These are phyloP conservation scores for Moringa oleifera DNA, from an alignment of 345 rosid genomes.

Conservation along the genomic window DNA sequence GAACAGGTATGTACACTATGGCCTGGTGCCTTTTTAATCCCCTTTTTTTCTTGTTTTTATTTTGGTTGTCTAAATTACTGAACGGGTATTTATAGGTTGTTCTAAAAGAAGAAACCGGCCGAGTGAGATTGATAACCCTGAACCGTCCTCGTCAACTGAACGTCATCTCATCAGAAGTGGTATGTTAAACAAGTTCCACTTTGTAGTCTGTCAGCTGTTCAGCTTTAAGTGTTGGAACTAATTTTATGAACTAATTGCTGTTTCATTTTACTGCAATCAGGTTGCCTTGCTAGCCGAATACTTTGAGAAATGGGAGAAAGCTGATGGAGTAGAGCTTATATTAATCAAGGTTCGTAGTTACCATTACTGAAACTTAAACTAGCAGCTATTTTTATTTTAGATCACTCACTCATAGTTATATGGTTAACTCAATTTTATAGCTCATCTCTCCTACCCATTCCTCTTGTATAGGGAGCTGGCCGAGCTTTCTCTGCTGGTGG, in stretches of 20 bases:
- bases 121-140: slow-evolving; percentile 54
- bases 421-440: not conserved
- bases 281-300: slow-evolving; percentile 67
- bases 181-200: slow-evolving; percentile 21
- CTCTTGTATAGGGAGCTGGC: slow-evolving; percentile 63
- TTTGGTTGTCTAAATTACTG: not conserved
- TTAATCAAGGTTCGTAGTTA: slow-evolving; percentile 56
- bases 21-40: too few relatives aligned
- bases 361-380: not conserved
- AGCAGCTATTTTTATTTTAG: not conserved
- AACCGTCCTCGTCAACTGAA: slow-evolving; percentile 86
- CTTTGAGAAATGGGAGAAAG: slow-evolving; percentile 85
- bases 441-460: not conserved
- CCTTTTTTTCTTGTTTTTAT: too few relatives aligned
- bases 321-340: slow-evolving; percentile 48
- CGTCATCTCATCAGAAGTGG: slow-evolving; percentile 83
- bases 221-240: not conserved
- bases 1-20: slow-evolving; percentile 20
- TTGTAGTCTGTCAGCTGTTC: not conserved
- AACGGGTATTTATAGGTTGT: slow-evolving; percentile 48
- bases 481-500: slow-evolving; percentile 97
- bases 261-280: slow-evolving; percentile 26
- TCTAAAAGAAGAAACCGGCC: slow-evolving; percentile 56
- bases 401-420: not conserved
- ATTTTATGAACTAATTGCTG: not conserved